Percentiles rank a stretch among this genome's conserved stretches.
Conservation (phyloP, 306 rosid genomes). For the Cucurbita pepo region DNA sequence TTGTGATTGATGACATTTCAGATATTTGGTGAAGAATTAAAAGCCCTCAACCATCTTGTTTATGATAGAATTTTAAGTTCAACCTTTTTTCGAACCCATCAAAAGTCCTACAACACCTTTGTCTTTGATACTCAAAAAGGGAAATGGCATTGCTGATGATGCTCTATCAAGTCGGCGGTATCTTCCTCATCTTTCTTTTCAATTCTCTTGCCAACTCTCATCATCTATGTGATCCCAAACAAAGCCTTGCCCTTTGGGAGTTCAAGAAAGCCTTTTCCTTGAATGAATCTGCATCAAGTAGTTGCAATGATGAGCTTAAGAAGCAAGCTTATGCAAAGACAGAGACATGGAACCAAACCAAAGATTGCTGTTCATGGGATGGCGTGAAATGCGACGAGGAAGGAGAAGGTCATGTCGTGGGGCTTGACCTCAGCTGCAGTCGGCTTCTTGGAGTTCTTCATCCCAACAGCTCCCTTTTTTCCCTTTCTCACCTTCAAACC, state of each 20-base stretch:
- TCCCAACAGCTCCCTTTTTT: background rate
- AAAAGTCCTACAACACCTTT: background rate
- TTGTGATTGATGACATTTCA: background rate
- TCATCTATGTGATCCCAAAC: background rate
- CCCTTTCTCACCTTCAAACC: background rate
- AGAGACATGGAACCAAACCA: background rate
- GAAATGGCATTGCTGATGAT: background rate
- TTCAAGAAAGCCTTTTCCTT: background rate
- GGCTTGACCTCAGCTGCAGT: conserved; percentile 3
- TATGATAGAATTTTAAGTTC: background rate
- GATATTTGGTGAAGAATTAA: background rate
- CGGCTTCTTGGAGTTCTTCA: background rate
- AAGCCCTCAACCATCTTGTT: background rate
- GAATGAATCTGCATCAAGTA: background rate
- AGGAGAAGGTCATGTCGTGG: background rate
- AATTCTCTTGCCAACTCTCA: background rate
- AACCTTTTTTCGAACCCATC: background rate
- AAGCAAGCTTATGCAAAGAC: background rate
- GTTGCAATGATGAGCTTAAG: background rate
- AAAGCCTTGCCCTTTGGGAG: conserved; percentile 6
- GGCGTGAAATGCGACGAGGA: conserved; percentile 2
- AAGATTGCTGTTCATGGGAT: conserved; percentile 4
- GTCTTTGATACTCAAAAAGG: background rate
- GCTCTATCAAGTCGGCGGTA: background rate
- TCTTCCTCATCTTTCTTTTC: background rate